Evolutionary conservation across 139 green algal species (phyloP).

Genomic region (Gonium pectorale): DNA sequence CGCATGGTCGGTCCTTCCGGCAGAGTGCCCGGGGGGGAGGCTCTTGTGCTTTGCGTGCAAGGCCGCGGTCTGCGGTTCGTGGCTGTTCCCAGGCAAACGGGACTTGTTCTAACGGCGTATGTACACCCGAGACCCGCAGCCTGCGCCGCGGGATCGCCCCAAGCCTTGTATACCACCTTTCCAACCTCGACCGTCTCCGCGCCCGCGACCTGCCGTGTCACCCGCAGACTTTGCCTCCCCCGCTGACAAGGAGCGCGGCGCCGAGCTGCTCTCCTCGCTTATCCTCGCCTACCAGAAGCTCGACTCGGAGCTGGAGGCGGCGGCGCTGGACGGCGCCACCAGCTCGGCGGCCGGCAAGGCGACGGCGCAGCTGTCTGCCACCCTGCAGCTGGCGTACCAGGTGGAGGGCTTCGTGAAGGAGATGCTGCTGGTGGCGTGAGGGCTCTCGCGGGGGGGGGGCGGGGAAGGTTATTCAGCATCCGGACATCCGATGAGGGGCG

Average conservation of each 20-base stretch:
- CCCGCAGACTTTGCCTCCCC: constrained; percentile 17
- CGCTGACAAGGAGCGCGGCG: constrained; percentile 11
- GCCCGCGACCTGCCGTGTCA: background rate
- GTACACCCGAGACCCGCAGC: too few relatives aligned
- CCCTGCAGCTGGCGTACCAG: constrained; percentile 3
- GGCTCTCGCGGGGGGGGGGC: background rate
- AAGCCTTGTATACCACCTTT: background rate
- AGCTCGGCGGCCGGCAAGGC: background rate
- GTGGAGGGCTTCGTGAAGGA: constrained; percentile 36
- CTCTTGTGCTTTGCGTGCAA: too few relatives aligned
- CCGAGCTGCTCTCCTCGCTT: constrained; percentile 14
- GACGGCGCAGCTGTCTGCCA: constrained; percentile 1
- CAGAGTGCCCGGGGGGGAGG: too few relatives aligned
- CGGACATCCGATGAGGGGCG: too few relatives aligned
- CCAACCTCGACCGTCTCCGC: background rate
- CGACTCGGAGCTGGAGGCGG: constrained; percentile 29
- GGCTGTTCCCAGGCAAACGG: too few relatives aligned
- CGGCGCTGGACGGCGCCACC: background rate
- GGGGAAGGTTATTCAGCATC: too few relatives aligned
- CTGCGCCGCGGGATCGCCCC: too few relatives aligned
- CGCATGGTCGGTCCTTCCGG: too few relatives aligned
- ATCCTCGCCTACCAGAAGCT: constrained; percentile 44
- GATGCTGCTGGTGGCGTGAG: constrained; percentile 1
- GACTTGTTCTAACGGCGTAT: too few relatives aligned
- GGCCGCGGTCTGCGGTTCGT: too few relatives aligned